Conservation (phyloP, 345 rosid genomes). For the Brassica carinata region DNA sequence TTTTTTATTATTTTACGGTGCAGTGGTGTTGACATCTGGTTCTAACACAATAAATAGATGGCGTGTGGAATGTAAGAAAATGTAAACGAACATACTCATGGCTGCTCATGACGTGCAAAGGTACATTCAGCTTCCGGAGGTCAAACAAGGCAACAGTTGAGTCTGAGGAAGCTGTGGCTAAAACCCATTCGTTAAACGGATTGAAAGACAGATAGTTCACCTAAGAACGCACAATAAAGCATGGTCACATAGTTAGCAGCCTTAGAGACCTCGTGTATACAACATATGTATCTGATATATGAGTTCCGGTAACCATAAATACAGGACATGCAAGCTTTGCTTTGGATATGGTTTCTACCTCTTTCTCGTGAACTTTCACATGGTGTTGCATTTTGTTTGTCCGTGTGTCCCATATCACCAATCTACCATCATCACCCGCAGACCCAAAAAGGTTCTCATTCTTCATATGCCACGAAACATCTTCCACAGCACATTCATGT, state of each 20-base stretch:
- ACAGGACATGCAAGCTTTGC: not conserved
- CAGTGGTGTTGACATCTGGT: not conserved
- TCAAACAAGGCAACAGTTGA: slow-evolving; percentile 80
- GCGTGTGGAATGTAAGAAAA: not conserved
- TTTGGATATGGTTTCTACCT: slow-evolving; percentile 46
- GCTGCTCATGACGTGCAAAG: slow-evolving; percentile 72
- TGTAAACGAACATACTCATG: slow-evolving; percentile 57
- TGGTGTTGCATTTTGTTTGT: slow-evolving; percentile 65
- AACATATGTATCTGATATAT: not conserved
- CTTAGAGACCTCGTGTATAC: not conserved
- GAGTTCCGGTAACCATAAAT: not conserved
- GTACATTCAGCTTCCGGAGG: slow-evolving; percentile 64
- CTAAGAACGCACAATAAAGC: slow-evolving; percentile 42
- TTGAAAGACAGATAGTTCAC: slow-evolving; percentile 87
- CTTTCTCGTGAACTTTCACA: slow-evolving; percentile 82
- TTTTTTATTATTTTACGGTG: not conserved
- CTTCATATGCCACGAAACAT: slow-evolving; percentile 91
- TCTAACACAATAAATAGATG: not conserved
- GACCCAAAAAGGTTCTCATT: slow-evolving; percentile 84
- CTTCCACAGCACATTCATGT: slow-evolving; percentile 74
- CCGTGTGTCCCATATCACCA: slow-evolving; percentile 88
- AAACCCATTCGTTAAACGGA: slow-evolving; percentile 77
- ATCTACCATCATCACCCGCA: slow-evolving; percentile 77
- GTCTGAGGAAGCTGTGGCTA: slow-evolving; percentile 95
- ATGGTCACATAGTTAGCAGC: not conserved